Conservation (phyloP, 306 rosid genomes). For the Chamaecrista fasciculata region DNA sequence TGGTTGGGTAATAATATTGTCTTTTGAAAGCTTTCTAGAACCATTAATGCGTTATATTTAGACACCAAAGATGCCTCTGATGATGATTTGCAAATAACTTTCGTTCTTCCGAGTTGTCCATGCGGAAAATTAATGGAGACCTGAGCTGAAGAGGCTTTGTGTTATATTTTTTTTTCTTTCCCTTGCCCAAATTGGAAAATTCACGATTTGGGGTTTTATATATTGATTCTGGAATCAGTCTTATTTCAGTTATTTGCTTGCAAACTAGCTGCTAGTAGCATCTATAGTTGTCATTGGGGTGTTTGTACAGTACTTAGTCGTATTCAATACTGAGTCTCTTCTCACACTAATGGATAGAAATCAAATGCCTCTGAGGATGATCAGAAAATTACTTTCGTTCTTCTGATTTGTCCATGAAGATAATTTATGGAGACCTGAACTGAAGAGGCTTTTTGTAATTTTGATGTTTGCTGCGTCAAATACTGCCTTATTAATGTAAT, state of each 20-base stretch:
- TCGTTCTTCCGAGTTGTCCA: slow-evolving; percentile 54
- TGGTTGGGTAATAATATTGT: too few relatives aligned
- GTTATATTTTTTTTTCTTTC: background rate
- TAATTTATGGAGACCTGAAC: slow-evolving; percentile 58
- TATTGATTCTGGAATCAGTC: background rate
- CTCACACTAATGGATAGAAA: background rate
- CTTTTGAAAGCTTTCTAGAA: background rate
- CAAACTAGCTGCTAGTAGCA: background rate
- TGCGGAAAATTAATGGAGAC: slow-evolving; percentile 56
- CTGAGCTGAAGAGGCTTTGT: slow-evolving; percentile 56
- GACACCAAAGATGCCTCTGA: slow-evolving; percentile 32
- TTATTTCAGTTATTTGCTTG: background rate
- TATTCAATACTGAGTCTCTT: background rate
- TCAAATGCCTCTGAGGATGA: slow-evolving; percentile 45
- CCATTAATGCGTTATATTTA: background rate
- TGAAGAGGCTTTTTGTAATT: slow-evolving; percentile 39
- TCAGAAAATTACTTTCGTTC: slow-evolving; percentile 41
- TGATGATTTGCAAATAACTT: slow-evolving; percentile 46
- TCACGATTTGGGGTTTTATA: background rate
- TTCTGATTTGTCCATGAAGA: slow-evolving; percentile 42
- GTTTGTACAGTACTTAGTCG: too few relatives aligned
- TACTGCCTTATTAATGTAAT: background rate
- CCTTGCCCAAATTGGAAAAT: background rate
- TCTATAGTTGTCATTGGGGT: background rate
- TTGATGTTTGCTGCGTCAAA: background rate